Evolutionary conservation across 768 basidiomycete species (phyloP), one percentile per base, ranked within the genome.

Genomic region (Sistotremastrum niveocremeum): DNA sequence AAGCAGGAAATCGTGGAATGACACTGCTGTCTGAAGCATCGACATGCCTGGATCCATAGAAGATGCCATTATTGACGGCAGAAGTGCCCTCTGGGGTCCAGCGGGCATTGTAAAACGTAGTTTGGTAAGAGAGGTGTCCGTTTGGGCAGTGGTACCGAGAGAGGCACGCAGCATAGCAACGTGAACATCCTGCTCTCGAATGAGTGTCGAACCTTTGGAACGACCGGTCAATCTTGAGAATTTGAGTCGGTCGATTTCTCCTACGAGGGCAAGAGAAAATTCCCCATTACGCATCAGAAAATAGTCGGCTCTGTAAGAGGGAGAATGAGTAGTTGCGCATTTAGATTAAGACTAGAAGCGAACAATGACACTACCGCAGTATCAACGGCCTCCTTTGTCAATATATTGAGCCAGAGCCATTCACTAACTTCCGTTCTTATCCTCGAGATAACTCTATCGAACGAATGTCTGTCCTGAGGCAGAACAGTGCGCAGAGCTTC

Each of bases 351-450:
- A 20, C 20, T 20, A 20, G 20, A 20, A 20, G 20, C 20, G 20
- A 20, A 20, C 89, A 93, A 59, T 8, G 86, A 84, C 53, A 90
- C 78, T 12, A 94, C 77, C 0, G 89, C 82, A 28, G 83, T 82
- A 51, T 84, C 80, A 1, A 93, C 81, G 50, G 90, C 87, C 53
- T 76, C 74, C 55, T 73, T 72, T 2, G 88, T 93, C 44, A 95
- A 67, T 35, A 94, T 81, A 56, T 91, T 88, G 28, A 78, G 61
- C 91, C 90, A 95, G 1, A 95, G 67, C 89, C 90, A 95, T 68
- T 95, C 91, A 57, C 88, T 84, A 43, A 93, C 75, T 47, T 82
- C 79, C 1, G 73, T 81, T 48, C 89, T 68, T 35, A 91, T 85
- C 49, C 81, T 76, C 11, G 74, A 65, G 34, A 95, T 76, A 48